phyloP scores from a whole-genome alignment of 345 rosid species.

The Hypericum androsaemum region DNA sequence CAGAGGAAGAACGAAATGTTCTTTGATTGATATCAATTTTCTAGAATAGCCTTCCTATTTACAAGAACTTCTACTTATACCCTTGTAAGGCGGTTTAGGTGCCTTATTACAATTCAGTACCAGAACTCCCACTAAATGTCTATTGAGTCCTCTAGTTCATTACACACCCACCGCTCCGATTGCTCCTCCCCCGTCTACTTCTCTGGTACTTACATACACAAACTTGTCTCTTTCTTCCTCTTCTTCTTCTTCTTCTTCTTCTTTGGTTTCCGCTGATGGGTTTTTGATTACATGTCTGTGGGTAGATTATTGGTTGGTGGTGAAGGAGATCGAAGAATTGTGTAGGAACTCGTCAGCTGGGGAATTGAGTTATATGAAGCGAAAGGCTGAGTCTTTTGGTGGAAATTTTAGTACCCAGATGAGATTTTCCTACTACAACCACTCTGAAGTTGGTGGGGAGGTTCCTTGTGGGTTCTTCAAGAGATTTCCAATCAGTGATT shows the following conservation, averaged over 20 bases:
- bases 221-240: not conserved
- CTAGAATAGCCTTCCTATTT: no score
- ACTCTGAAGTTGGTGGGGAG: conserved; percentile 19
- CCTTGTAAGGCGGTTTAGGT: no score
- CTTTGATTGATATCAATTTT: no score
- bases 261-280: conserved; percentile 4
- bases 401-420: conserved; percentile 44
- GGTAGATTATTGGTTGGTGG: conserved; percentile 54
- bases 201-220: conserved; percentile 54
- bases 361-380: conserved; percentile 45
- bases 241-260: no score
- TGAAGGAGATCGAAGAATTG: conserved; percentile 41
- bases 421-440: conserved; percentile 57
- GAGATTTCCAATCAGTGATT: conserved; percentile 41
- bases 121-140: no score
- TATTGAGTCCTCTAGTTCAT: no score
- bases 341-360: conserved; percentile 22
- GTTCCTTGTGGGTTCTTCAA: conserved; percentile 80
- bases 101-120: no score
- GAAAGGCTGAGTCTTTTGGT: conserved; percentile 44
- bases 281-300: not conserved
- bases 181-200: conserved; percentile 65
- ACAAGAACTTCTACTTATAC: no score
- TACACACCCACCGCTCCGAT: conserved; percentile 46
- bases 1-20: no score